Base-by-base conservation (phyloP, 2,329 filamentous ascomycete genomes). In the Cercospora zeina region DNA sequence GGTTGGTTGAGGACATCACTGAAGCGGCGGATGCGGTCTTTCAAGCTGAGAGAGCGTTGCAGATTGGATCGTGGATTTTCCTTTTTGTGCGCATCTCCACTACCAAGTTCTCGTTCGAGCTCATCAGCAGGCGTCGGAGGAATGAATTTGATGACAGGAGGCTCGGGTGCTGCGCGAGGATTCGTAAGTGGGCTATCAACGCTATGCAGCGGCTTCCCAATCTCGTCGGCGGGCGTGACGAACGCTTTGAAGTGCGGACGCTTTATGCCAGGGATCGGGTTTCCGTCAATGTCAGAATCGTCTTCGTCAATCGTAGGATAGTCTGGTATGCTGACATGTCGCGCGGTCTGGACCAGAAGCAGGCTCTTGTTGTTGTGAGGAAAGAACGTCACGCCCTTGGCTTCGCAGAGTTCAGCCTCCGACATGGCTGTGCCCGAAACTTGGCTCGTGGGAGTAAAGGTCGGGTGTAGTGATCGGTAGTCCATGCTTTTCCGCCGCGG, bases 341-440 rank as follows among this genome's bases (percentile, higher is more conserved):
- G 58, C 27, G 62, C 63, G 19, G 84, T 81, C 67, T 88, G 82
- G n/a, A 88, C 82, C n/a, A 88, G 74, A n/a, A 87, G 76, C 4
- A 88, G 74, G 6, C 84, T 87, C 47, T 84, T 77, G 66, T 88
- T 88, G 72, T 85, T 85, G 73, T 88, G 86, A 2, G 85, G 81
- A 64, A 82, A 87, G 34, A 87, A 81, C 62, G 79, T 83, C 13
- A 88, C 79, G 10, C 83, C 84, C 45, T 79, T 85, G 9, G 85
- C 86, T 71, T 88, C 84, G 62, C 80, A 83, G 57, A 88, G 80
- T 72, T 88, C 85, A 9, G 70, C 65, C 27, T 73, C 70, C 4
- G 70, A 68, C 16, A 70, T 56, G 6, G 68, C 69, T 2, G 71
- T 70, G 11, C 70, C 71, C 2, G 72, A 73, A 33, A 66, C 62